Base-by-base conservation (phyloP, 495 filamentous ascomycete species). In the Penicillium robsamsonii region DNA sequence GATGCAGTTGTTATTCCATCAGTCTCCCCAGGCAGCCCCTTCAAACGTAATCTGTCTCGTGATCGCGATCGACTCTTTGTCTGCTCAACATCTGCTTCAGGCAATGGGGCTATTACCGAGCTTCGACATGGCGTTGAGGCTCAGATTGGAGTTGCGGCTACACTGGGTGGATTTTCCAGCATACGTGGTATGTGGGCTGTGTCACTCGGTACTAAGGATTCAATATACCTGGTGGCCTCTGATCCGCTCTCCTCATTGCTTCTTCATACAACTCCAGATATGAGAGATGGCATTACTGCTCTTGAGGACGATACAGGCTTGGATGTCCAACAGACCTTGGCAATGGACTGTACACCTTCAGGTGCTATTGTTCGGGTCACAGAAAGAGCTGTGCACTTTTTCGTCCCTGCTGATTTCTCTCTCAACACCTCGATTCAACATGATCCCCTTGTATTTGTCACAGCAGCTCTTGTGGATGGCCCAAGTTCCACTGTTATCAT, bases 71-170 rank as follows among this genome's bases (percentile, higher is more conserved):
- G 74, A 7, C 27, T 77, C 2, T 79, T 77, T 62, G 66, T 70
- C 40, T 75, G 70, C 53, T 77, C 76, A 33, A 64, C 66, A 2
- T 74, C 74, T 48, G 60, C 70, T 25, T 68, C 70, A 13, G 64
- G 72, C 9, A 76, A 76, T 40, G 88, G 88, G 3, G 80, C 82
- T 0, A 75, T 95, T 5, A 79, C 83, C 22, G 89, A 95, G 61
- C 75, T 89, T 49, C 78, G 88, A 58, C 79, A 86, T 67, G 89
- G 91, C 6, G 69, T 89, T 29, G 83, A 88, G 61, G 90, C 87
- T 13, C 79, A 77, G 47, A 83, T 87, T 55, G 82, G 79, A 3
- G 47, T 86, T 10, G 76, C 81, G 4, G 72, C 85, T 31, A 75
- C 79, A 9, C 46, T 76, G 24, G 72, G 71, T n/a, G 70, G 72